phyloP scores from a whole-genome alignment of 176 grass and related monocot genomes.

The Zea luxurians region DNA sequence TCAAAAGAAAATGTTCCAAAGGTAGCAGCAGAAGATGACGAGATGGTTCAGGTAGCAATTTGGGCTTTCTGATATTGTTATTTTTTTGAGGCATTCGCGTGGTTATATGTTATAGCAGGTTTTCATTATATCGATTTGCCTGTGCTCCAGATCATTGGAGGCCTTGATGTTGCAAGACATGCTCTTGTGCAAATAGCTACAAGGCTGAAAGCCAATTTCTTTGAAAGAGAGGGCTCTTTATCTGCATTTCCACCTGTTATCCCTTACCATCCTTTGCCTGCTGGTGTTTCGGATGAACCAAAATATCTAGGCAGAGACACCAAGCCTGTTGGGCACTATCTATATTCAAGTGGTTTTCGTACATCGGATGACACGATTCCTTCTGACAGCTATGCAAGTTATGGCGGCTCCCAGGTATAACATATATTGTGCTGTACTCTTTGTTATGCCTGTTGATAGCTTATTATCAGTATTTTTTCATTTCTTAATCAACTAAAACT shows the following conservation, averaged over 20 bases:
- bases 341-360: slow-evolving; percentile 69
- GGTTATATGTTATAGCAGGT: background rate
- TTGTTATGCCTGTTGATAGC: slow-evolving; percentile 1
- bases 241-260: slow-evolving; percentile 59
- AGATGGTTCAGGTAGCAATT: slow-evolving; percentile 90
- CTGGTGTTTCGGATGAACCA: slow-evolving; percentile 62
- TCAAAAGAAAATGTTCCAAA: slow-evolving; percentile 98
- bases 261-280: slow-evolving; percentile 63
- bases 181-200: slow-evolving; percentile 91
- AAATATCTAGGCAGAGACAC: slow-evolving; percentile 70
- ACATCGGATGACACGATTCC: slow-evolving; percentile 57
- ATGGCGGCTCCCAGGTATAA: slow-evolving; percentile 76
- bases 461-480: slow-evolving; percentile 31
- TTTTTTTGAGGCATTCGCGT: slow-evolving; percentile 6
- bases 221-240: slow-evolving; percentile 87
- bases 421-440: slow-evolving; percentile 18
- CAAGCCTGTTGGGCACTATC: slow-evolving; percentile 58
- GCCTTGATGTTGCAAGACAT: slow-evolving; percentile 71
- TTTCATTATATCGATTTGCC: slow-evolving; percentile 22
- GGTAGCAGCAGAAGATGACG: slow-evolving; percentile 88
- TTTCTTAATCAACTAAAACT: slow-evolving; percentile 35
- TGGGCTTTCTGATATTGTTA: slow-evolving; percentile 24
- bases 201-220: slow-evolving; percentile 94
- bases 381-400: slow-evolving; percentile 63
- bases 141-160: slow-evolving; percentile 74